Evolutionary conservation across 805 yeast species (phyloP).

Genomic region (Saccharomyces kudriavzevii): DNA sequence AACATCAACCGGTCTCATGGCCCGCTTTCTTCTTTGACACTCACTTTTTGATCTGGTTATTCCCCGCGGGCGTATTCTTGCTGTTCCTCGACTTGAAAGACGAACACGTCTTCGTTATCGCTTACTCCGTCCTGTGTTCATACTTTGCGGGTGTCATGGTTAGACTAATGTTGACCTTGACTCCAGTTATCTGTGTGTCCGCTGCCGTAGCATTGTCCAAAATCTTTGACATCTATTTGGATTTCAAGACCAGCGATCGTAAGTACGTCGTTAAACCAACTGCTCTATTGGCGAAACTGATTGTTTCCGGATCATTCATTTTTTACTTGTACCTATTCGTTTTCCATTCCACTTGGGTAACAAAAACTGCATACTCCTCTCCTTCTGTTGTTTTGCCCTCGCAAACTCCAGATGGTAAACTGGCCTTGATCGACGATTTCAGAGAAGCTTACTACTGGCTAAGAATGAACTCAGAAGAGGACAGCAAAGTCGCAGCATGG

Average conservation of each 20-base stretch:
- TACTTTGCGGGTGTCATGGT: constrained; percentile 99
- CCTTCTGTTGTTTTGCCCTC: constrained; percentile 95
- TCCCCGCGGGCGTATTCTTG: constrained; percentile 94
- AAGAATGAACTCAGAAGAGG: constrained; percentile 95
- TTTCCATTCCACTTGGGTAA: constrained; percentile 94
- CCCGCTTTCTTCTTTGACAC: constrained; percentile 95
- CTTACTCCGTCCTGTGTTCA: constrained; percentile 86
- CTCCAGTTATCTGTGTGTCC: constrained; percentile 91
- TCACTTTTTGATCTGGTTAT: constrained; percentile 87
- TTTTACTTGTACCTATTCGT: constrained; percentile 77
- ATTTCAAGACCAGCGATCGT: constrained; percentile 36
- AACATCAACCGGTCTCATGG: constrained; percentile 99
- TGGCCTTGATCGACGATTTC: constrained; percentile 83
- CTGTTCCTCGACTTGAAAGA: constrained; percentile 82
- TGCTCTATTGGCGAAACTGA: constrained; percentile 44
- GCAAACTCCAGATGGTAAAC: constrained; percentile 71
- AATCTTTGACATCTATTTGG: constrained; percentile 72
- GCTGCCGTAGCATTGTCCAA: constrained; percentile 85
- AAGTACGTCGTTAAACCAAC: constrained; percentile 17
- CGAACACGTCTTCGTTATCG: constrained; percentile 88
- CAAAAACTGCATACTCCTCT: constrained; percentile 89
- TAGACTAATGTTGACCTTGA: constrained; percentile 90
- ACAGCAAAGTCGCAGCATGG: constrained; percentile 95
- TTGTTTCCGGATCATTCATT: constrained; percentile 60
- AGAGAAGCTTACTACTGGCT: constrained; percentile 99